Evolutionary conservation across 2,329 filamentous ascomycete genomes (phyloP), one percentile per base, ranked within the genome.

Genomic region (Chrysoporthe deuterocubensis): DNA sequence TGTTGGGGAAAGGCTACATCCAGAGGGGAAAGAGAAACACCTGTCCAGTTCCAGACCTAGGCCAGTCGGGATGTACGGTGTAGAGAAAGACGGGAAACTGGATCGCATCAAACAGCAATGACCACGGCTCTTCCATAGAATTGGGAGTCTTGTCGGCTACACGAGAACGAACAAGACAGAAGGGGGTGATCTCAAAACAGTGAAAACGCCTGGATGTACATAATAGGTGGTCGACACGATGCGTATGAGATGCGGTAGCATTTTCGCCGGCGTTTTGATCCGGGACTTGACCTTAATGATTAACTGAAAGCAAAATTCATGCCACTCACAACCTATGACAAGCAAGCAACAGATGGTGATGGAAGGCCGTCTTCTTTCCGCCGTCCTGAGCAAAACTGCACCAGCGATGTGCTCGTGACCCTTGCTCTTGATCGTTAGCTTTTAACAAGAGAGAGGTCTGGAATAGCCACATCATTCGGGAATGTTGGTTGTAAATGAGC

Each of bases 241-340:
- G 32, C 16, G 34, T 57, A 56, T 26, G 37, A 46, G 8, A n/a
- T 14, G 40, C 4, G 32, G 61, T 62, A 58, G 59, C 52, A 57
- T 56, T 60, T 56, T 57, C 42, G 48, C 42, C 62, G 58, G 57
- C 43, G 58, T 54, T 62, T 56, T 61, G 48, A 50, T 6, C 34
- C 14, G 32, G 48, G 40, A 26, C 7, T 14, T 18, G 46, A 54
- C 7, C n/a, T 16, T 60, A 40, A 52, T 13, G 46, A 62, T 61
- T 34, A 26, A 37, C 14, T 48, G 34, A 54, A 48, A 8, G 9
- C 1, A 13, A 40, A 42, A 18, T 21, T 21, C 18, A n/a, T 9
- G 18, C 21, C 11, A 50, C 59, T 62, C 26, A 18, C n/a, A 16
- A 3, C 21, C 4, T 11, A 21, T 32, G 48, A 3, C n/a, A 26